These are phyloP conservation scores for Trichoderma koningiopsis DNA, from an alignment of 2,329 filamentous ascomycete species.

Conservation along the genomic window DNA sequence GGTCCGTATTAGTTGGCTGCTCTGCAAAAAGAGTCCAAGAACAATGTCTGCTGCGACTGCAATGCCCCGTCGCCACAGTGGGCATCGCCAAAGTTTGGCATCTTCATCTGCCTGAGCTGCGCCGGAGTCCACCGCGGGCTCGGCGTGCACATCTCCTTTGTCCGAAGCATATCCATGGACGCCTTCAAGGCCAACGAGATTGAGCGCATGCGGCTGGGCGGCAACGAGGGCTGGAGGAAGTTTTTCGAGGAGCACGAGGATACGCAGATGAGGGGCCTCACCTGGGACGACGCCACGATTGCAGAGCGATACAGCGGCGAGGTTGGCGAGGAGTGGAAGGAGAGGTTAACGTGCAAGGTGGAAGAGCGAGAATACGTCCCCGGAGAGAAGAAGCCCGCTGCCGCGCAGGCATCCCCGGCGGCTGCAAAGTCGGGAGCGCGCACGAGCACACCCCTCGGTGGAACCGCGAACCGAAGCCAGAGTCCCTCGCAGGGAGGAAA, in stretches of 20 bases:
- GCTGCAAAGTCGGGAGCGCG: conserved; percentile 42
- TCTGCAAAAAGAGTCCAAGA: conserved; percentile 87
- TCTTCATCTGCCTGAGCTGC: conserved; percentile 97
- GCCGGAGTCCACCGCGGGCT: conserved; percentile 92
- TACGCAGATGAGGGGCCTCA: conserved; percentile 66
- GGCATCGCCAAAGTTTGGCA: conserved; percentile 95
- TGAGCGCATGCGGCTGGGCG: conserved; percentile 87
- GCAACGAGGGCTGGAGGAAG: conserved; percentile 81
- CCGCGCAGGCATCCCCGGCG: conserved; percentile 40
- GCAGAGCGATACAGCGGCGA: conserved; percentile 88
- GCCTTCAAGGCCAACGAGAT: conserved; percentile 94
- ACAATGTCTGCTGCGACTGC: conserved; percentile 93
- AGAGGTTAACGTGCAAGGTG: conserved; percentile 81
- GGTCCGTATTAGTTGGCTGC: conserved; percentile 69
- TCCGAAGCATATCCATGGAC: conserved; percentile 97
- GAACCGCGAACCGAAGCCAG: conserved; percentile 44
- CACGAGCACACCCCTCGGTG: conserved; percentile 46
- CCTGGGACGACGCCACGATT: conserved; percentile 86
- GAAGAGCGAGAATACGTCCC: conserved; percentile 86
- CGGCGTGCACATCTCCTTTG: conserved; percentile 97
- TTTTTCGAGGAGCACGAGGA: conserved; percentile 79
- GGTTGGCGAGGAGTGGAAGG: conserved; percentile 93
- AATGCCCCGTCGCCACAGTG: conserved; percentile 95
- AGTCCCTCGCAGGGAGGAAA: conserved; percentile 48
- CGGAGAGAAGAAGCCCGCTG: conserved; percentile 58